Evolutionary conservation across 768 basidiomycete species (phyloP).

Genomic region (Imleria badia): DNA sequence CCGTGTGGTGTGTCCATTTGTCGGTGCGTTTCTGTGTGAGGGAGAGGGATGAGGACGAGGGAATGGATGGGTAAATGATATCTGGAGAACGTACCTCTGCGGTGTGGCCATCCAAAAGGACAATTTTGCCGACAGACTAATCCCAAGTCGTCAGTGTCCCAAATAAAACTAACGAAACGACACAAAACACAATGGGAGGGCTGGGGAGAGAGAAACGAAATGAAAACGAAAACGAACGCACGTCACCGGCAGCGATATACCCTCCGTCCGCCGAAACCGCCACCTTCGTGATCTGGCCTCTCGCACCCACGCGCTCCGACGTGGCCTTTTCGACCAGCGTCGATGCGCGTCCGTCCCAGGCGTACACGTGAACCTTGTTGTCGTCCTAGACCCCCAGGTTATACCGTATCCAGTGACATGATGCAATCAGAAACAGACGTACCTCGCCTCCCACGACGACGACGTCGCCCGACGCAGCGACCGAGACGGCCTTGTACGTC

Average conservation of each 20-base stretch:
- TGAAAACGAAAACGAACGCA: slow-evolving; percentile 37
- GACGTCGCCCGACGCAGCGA: slow-evolving; percentile 50
- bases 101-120: slow-evolving; percentile 69
- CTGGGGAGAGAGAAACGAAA: neutral
- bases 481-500: slow-evolving; percentile 51
- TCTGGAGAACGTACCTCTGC: slow-evolving; percentile 44
- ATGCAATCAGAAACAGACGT: slow-evolving; percentile 18
- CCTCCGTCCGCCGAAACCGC: slow-evolving; percentile 79
- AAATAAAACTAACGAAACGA: neutral
- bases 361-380: slow-evolving; percentile 68
- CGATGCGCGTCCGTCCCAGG: slow-evolving; percentile 62
- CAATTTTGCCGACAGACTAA: slow-evolving; percentile 79
- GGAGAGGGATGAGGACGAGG: neutral
- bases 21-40: slow-evolving; percentile 56
- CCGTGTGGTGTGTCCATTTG: slow-evolving; percentile 86
- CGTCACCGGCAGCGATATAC: slow-evolving; percentile 82
- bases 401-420: neutral
- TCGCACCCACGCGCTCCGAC: slow-evolving; percentile 59
- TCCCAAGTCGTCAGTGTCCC: neutral
- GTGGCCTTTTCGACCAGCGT: slow-evolving; percentile 51
- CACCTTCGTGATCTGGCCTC: slow-evolving; percentile 66
- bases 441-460: slow-evolving; percentile 81
- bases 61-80: neutral
- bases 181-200: neutral
- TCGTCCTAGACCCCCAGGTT: slow-evolving; percentile 45